Evolutionary conservation across 1,284 basidiomycete species (phyloP).

Genomic region (Sparassis latifolia): DNA sequence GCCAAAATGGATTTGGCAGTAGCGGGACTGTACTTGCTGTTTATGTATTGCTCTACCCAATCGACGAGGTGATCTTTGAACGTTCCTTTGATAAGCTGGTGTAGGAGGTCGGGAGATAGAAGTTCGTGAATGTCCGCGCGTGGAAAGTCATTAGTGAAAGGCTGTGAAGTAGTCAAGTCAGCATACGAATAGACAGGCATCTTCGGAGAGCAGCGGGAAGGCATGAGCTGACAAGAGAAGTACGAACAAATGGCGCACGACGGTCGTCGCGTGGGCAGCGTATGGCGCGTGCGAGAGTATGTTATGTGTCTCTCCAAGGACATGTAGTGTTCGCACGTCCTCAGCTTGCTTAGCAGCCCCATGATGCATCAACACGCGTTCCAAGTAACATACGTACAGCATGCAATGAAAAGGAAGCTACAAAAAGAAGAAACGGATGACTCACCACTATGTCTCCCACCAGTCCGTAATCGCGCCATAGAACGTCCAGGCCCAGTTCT

Average conservation of each 20-base stretch:
- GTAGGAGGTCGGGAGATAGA: slow-evolving; percentile 5
- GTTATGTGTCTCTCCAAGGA: neutral
- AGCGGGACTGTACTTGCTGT: neutral
- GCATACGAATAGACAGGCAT: neutral
- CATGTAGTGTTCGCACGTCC: neutral
- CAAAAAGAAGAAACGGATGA: neutral
- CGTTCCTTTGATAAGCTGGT: slow-evolving; percentile 9
- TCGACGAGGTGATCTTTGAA: slow-evolving; percentile 17
- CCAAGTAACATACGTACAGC: neutral
- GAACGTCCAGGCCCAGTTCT: neutral
- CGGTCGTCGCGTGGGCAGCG: neutral
- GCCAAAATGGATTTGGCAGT: neutral
- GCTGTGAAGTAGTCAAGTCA: slow-evolving; percentile 1
- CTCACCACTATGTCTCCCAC: neutral
- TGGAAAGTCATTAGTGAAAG: slow-evolving; percentile 9
- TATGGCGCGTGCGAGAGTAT: neutral
- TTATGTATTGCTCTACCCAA: slow-evolving; percentile 7
- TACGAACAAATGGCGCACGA: too few relatives aligned
- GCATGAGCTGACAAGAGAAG: neutral
- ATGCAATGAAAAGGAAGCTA: neutral
- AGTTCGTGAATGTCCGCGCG: neutral
- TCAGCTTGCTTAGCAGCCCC: neutral
- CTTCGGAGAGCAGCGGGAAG: neutral
- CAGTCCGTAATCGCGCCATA: neutral
- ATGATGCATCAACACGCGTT: neutral